Evolutionary conservation across 2,329 filamentous ascomycete genomes (phyloP).

Genomic region (Aspergillus sp.): DNA sequence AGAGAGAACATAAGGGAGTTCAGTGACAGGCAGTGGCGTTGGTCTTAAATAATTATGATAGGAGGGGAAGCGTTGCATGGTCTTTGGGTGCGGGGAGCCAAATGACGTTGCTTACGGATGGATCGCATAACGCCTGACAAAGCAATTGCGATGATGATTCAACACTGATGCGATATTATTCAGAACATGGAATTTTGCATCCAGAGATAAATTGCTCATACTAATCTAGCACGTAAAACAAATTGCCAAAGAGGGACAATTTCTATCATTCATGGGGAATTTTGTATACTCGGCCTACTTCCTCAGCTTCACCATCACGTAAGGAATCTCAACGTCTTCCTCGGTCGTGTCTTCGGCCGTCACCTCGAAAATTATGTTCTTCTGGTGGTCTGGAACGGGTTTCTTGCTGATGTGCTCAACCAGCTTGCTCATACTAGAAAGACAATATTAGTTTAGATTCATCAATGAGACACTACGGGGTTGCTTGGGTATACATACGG

Average conservation of each 20-base stretch:
- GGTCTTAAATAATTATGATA: neutral
- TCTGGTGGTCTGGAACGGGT: slow-evolving; percentile 82
- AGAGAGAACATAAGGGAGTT: slow-evolving; percentile 18
- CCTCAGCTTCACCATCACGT: slow-evolving; percentile 79
- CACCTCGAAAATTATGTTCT: slow-evolving; percentile 94
- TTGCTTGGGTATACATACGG: slow-evolving; percentile 46
- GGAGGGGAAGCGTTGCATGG: slow-evolving; percentile 2
- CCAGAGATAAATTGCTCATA: no score
- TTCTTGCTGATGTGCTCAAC: slow-evolving; percentile 90
- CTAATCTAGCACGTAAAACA: no score
- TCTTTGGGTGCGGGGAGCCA: slow-evolving; percentile 1
- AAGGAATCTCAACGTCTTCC: slow-evolving; percentile 95
- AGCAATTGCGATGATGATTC: slow-evolving; percentile 8
- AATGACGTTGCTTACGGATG: slow-evolving; percentile 11
- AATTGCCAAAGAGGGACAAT: no score
- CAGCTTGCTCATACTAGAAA: slow-evolving; percentile 72
- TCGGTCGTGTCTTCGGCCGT: slow-evolving; percentile 83
- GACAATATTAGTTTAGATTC: slow-evolving; percentile 20
- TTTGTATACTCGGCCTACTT: slow-evolving; percentile 20
- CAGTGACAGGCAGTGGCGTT: slow-evolving; percentile 1
- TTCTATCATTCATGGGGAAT: no score
- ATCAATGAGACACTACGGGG: neutral
- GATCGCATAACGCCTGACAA: slow-evolving; percentile 23
- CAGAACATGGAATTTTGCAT: slow-evolving; percentile 4
- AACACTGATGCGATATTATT: slow-evolving; percentile 1